Evolutionary conservation across 345 rosid genomes (phyloP), one percentile per base, ranked within the genome.

Genomic region (Toxicodendron radicans): DNA sequence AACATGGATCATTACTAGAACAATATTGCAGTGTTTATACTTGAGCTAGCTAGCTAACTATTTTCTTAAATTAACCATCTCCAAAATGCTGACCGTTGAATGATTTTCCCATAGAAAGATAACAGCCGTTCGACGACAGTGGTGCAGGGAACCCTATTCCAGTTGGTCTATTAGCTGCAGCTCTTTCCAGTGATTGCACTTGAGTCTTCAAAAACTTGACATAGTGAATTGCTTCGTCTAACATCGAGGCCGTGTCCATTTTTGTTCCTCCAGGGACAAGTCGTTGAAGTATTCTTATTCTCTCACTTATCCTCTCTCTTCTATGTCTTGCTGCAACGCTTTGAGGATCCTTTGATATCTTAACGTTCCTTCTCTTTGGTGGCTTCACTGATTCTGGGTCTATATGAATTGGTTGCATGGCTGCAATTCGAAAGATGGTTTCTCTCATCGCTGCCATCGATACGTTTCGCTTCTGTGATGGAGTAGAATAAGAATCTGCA

Each of bases 231-330:
- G 94, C 92, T 76, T 90, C 92, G 60, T 90, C 92, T 58, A 90
- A 75, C 94, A 88, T 90, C 1, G 94, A 90, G 0, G 94, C 92
- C 0, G 94, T 90, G 79, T 90, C 94, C 94, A 88, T 90, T 79
- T 86, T 90, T 45, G 94, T 90, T 59, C 94, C 94, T 1, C 94
- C 92, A 0, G 94, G 94, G 41, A 90, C 95, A 0, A 90, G 86
- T 74, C 91, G 80, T 79, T 90, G 92, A 12, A 90, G 85, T 52
- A 88, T 87, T 77, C 92, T 79, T 10, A 90, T 88, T 57, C 83
- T 80, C 81, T 90, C 91, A 46, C 95, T 90, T 69, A 90, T 90
- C 83, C 87, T 80, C 76, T 88, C 95, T 67, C 95, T 71, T 51
- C 95, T 74, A 21, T 85, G 92, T 32, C 95, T 80, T 2, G 92